Conservation (phyloP, 495 filamentous ascomycete genomes). For the Penicillium flavigenum region DNA sequence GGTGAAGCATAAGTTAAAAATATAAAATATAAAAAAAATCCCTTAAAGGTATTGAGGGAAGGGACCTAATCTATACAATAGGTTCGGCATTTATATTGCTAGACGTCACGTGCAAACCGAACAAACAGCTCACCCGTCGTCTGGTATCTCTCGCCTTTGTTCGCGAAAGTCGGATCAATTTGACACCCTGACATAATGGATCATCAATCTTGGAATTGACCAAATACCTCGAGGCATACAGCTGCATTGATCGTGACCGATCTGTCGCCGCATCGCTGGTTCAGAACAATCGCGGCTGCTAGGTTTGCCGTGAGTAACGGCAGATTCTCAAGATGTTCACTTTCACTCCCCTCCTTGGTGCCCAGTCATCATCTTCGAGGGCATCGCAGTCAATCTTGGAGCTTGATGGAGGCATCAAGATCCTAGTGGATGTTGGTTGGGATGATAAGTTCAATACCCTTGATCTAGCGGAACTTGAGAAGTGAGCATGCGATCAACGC, state of each 20-base stretch:
- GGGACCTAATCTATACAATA: not conserved
- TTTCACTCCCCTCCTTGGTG: slow-evolving; percentile 89
- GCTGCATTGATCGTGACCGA: not conserved
- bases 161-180: slow-evolving; percentile 1
- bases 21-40: not conserved
- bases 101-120: not conserved
- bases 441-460: slow-evolving; percentile 81
- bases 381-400: slow-evolving; percentile 94
- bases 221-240: not conserved
- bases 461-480: slow-evolving; percentile 83
- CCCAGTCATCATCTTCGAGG: slow-evolving; percentile 72
- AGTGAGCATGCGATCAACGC: slow-evolving; percentile 52
- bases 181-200: slow-evolving; percentile 1
- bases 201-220: not conserved
- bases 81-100: not conserved
- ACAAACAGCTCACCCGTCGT: slow-evolving; percentile 3
- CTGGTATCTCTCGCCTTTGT: slow-evolving; percentile 1
- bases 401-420: slow-evolving; percentile 94
- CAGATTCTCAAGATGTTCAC: slow-evolving; percentile 71
- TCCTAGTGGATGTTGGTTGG: slow-evolving; percentile 94
- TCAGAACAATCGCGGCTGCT: slow-evolving; percentile 1
- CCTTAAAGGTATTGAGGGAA: not conserved
- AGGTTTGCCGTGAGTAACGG: slow-evolving; percentile 14
- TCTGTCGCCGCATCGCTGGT: not conserved
- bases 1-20: not conserved